Evolutionary conservation across 1,284 basidiomycete species (phyloP), one percentile per base, ranked within the genome.

Genomic region (Rhodotorula sp.): DNA sequence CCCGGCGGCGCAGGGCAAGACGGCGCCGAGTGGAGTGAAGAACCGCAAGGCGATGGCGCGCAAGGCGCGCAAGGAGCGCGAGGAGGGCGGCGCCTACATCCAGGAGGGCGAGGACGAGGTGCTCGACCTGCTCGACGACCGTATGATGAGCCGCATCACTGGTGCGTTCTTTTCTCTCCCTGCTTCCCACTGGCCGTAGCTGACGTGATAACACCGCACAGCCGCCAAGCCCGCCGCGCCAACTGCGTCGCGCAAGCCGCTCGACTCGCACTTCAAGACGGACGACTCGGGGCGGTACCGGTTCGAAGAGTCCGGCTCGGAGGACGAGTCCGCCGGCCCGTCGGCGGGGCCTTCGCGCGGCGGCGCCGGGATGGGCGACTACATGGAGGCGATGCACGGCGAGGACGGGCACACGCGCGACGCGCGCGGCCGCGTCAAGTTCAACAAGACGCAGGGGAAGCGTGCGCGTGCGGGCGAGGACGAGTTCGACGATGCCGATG

Each of bases 401-500:
- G 88, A 88, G 39, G 96, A 98, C 80, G 97, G 96, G 12, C 92
- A 94, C 82, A 89, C 87, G 1, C 88, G 93, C 44, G 91, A 91
- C 48, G 85, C 88, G 2, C 88, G 88, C 71, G 97, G 97, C 29
- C 88, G 87, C 50, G 84, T 98, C 80, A 96, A 94, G 83, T 97
- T 98, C 84, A 93, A 97, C 84, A 98, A 98, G 83, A 92, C 97
- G 48, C 76, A 76, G 80, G 96, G 92, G 37, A 96, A 95, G 83
- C 91, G 94, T 79, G 87, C 91, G 69, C 83, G 94, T 71, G 86
- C 89, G 65, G 86, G 87, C 51, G 85, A 86, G 71, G 84, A 84
- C 36, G 89, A 89, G 75, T 87, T 86, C 36, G 80, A 80, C 27
- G 83, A 50, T n/a, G 48, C 48, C 25, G 78, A 80, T 34, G 85